phyloP scores from a whole-genome alignment of 805 yeast genomes.

The Candida dajiaensis region DNA sequence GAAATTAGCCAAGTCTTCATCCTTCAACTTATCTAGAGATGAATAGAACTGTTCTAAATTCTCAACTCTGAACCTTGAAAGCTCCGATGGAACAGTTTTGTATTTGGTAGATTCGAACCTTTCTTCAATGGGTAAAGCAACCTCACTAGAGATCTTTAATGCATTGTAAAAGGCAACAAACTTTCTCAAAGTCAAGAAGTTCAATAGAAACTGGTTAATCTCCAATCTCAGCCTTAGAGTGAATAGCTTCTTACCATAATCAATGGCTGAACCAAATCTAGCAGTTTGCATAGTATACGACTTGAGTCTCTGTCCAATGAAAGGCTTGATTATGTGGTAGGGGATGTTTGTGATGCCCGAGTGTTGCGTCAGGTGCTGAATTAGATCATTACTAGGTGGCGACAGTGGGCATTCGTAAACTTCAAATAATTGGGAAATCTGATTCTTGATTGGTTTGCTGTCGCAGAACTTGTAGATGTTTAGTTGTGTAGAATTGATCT shows the following conservation, averaged over 20 bases:
- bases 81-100: slow-evolving; percentile 3
- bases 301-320: slow-evolving; percentile 2
- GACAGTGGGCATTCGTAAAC: neutral
- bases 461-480: slow-evolving; percentile 7
- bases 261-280: slow-evolving; percentile 5
- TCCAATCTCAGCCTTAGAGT: slow-evolving; percentile 8
- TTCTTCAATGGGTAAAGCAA: slow-evolving; percentile 7
- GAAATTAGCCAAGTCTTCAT: neutral
- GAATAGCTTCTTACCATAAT: slow-evolving; percentile 1
- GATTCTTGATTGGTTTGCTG: neutral
- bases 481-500: slow-evolving; percentile 11
- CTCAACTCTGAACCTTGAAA: slow-evolving; percentile 6
- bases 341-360: neutral
- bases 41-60: slow-evolving; percentile 2
- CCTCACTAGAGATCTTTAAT: neutral
- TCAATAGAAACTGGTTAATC: slow-evolving; percentile 7
- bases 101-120: neutral
- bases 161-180: slow-evolving; percentile 4
- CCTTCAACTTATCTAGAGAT: neutral
- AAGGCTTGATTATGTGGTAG: slow-evolving; percentile 2
- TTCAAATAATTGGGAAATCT: neutral
- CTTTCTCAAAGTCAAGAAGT: slow-evolving; percentile 1
- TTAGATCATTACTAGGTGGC: neutral
- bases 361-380: neutral
- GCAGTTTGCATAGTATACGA: slow-evolving; percentile 9